Base-by-base conservation (phyloP, 305 asterid genomes). In the Plantago coronopus region DNA sequence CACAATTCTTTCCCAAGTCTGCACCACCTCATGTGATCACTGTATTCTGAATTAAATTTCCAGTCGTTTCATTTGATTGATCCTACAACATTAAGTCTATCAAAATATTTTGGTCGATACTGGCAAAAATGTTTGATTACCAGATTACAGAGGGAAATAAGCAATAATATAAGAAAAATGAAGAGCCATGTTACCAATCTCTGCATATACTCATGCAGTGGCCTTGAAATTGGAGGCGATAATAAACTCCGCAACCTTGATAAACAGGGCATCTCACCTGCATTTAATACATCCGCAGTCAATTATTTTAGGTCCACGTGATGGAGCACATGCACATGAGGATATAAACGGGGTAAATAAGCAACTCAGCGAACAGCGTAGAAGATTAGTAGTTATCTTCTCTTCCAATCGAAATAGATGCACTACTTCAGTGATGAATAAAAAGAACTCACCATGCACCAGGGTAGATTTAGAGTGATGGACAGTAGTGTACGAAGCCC, bases 241-340 rank as follows among this genome's bases (percentile, higher is more conserved):
- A 62, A 69, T 62, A 74, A 66, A 68, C 71, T 74, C 55, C 72
- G 73, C 25, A 62, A 65, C 37, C 76, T 74, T 49, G 76, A 72
- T 62, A 74, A 65, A 67, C 61, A 43, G 56, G 78, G 76, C 44
- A 69, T 67, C 65, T 77, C 78, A 62, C 90, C 95, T 87, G 88
- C 69, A 76, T 65, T 59, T 43, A 21, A 47, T 54, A 56, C 66
- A 53, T 18, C 31, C 44, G 29, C 44, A 54, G 73, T 53, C 64
- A 69, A 61, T n/a, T 47, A 48, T 23, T 29, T 29, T 11, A 31
- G 34, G 63, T 23, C 16, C 54, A 44, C 17, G 20, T 50, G 17
- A 20, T 13, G 43, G 53, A 64, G 21, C 3, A 61, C 15, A 4
- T 13, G 14, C n/a, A n/a, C n/a, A n/a, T n/a, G n/a, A n/a, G n/a